Conservation (phyloP, 805 yeast genomes). For the Lachancea thermotolerans region DNA sequence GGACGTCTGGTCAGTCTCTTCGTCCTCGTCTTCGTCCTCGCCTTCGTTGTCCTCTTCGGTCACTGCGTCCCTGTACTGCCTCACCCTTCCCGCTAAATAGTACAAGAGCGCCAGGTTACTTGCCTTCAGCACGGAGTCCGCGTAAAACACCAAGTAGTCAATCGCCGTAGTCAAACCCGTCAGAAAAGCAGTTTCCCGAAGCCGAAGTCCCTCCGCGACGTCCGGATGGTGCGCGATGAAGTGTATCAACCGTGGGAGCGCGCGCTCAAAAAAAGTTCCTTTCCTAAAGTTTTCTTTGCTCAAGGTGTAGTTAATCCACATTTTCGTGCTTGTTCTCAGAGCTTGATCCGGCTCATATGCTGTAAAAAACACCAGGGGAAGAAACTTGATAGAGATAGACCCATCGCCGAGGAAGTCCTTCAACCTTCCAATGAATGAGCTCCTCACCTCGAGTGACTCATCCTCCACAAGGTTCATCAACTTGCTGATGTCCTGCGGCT, state of each 20-base stretch:
- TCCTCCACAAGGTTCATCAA: slow-evolving; percentile 62
- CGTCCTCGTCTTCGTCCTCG: slow-evolving; percentile 10
- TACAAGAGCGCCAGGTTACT: slow-evolving; percentile 68
- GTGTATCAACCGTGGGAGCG: slow-evolving; percentile 61
- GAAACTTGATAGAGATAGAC: slow-evolving; percentile 54
- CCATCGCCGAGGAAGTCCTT: slow-evolving; percentile 46
- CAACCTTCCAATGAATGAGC: slow-evolving; percentile 41
- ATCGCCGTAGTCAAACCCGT: slow-evolving; percentile 48
- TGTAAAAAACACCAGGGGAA: slow-evolving; percentile 61
- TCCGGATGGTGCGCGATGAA: slow-evolving; percentile 62
- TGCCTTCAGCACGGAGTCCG: slow-evolving; percentile 52
- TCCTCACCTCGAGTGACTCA: slow-evolving; percentile 51
- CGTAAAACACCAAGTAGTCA: slow-evolving; percentile 52
- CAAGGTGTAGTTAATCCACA: slow-evolving; percentile 66
- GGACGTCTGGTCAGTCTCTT: slow-evolving; percentile 8
- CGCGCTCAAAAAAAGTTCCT: slow-evolving; percentile 54
- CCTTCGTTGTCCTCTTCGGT: slow-evolving; percentile 27
- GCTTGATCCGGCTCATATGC: slow-evolving; percentile 66
- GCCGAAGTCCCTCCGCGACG: slow-evolving; percentile 45
- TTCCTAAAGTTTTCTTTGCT: slow-evolving; percentile 27
- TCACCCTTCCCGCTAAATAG: slow-evolving; percentile 70
- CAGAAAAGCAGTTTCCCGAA: slow-evolving; percentile 27
- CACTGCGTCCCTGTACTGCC: slow-evolving; percentile 63
- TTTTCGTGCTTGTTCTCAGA: slow-evolving; percentile 45
- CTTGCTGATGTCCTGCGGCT: slow-evolving; percentile 44